Evolutionary conservation across 176 grass and related monocot species (phyloP), one percentile per base, ranked within the genome.

Genomic region (Oryza glaberrima): DNA sequence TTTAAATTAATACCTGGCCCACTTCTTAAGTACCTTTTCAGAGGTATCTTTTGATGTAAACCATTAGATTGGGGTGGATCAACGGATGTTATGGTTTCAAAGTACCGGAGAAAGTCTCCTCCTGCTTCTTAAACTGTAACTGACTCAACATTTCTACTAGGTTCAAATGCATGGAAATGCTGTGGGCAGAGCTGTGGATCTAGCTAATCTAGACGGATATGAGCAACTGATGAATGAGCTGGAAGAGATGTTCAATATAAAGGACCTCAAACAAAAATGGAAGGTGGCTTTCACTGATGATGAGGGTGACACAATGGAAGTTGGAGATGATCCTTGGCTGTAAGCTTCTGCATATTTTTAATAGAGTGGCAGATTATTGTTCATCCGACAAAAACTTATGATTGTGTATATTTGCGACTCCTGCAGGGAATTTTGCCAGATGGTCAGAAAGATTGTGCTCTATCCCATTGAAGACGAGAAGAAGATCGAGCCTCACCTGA

Each of bases 91-190:
- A 36, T 36, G 35, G 4, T 36, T 36, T 36, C 35, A 36, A 36
- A 36, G 4, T 36, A 36, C 35, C 35, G 35, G 35, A 36, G 35
- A 36, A 36, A 36, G 35, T 36, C 35, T 36, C 34, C 28, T 30
- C 30, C 30, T 46, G 38, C 20, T 61, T 28, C 20, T 67, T 70
- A 23, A 43, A 68, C 69, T 83, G 75, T 64, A 4, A 13, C 69
- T 48, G 17, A 35, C 32, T 56, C 70, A 10, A 67, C 15, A n/a
- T 64, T 85, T 82, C 28, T 77, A n/a, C n/a, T 83, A 98, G 92
- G 95, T 98, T 86, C 92, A 95, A 93, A 98, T 98, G 91, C 88
- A 95, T 90, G 95, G 92, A 79, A 88, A 89, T 83, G 90, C 82
- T 46, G 87, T 95, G 20, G 90, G 92, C 34, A 89, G 92, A 90